A percentile compares a stretch with the other conserved stretches of the same genome.
These are phyloP conservation scores for Coleophoma crateriformis DNA, from an alignment of 2,329 filamentous ascomycete species.

Conservation along the genomic window DNA sequence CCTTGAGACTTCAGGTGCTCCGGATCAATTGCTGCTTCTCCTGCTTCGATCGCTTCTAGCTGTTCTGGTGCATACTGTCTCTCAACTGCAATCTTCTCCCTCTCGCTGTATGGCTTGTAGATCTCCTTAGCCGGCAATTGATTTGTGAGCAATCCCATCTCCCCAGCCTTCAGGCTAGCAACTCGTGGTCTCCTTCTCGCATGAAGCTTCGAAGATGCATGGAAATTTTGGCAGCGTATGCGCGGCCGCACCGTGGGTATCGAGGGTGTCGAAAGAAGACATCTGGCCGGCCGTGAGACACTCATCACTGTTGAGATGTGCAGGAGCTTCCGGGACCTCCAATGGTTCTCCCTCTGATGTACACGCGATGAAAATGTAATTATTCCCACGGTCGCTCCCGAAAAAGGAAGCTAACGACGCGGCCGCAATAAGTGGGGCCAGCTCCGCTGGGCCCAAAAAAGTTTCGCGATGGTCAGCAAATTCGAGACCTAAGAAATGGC, in stretches of 20 bases:
- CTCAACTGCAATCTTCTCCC: slow-evolving; percentile 57
- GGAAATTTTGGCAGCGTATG: slow-evolving; percentile 41
- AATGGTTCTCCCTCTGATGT: slow-evolving; percentile 8
- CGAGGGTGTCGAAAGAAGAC: slow-evolving; percentile 42
- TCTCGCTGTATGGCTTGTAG: slow-evolving; percentile 60
- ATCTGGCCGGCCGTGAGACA: slow-evolving; percentile 40
- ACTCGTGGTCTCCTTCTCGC: slow-evolving; percentile 32
- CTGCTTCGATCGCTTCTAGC: slow-evolving; percentile 74
- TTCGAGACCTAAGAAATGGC: not conserved
- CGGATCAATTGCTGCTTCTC: slow-evolving; percentile 69
- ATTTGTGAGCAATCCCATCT: slow-evolving; percentile 21
- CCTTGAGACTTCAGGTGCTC: slow-evolving; percentile 72
- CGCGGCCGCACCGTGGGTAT: slow-evolving; percentile 32
- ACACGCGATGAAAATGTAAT: not conserved
- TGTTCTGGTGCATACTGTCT: slow-evolving; percentile 75
- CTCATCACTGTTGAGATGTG: slow-evolving; percentile 33
- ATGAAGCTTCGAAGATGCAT: slow-evolving; percentile 32
- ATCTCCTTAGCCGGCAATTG: slow-evolving; percentile 30
- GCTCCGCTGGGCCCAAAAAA: not conserved
- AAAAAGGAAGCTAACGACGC: slow-evolving; percentile 2
- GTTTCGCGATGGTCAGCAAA: not conserved
- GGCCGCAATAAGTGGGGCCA: not conserved
- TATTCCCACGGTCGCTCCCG: not conserved
- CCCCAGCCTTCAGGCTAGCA: slow-evolving; percentile 30
- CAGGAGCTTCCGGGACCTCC: slow-evolving; percentile 11